These are phyloP conservation scores for Trichoderma guizhouense DNA, from an alignment of 2,329 filamentous ascomycete genomes.

Conservation along the genomic window DNA sequence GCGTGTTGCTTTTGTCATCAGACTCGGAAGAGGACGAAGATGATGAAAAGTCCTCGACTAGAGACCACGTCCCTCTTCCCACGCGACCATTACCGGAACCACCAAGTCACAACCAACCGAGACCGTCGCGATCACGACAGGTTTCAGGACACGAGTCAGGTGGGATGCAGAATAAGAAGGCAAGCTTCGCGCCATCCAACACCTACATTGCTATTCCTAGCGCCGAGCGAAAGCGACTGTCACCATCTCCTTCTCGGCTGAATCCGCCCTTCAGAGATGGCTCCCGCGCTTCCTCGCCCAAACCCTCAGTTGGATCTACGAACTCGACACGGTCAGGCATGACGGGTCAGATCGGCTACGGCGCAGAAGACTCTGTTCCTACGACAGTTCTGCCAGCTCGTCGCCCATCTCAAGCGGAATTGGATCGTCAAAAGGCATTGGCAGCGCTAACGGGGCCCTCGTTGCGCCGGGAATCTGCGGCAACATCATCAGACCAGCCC, in stretches of 20 bases:
- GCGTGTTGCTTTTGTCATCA: slow-evolving; percentile 55
- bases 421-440: slow-evolving; percentile 22
- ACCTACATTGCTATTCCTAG: slow-evolving; percentile 43
- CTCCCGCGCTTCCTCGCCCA: slow-evolving; percentile 26
- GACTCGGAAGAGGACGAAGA: slow-evolving; percentile 54
- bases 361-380: slow-evolving; percentile 39
- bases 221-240: slow-evolving; percentile 22
- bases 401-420: slow-evolving; percentile 23
- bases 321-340: slow-evolving; percentile 36
- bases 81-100: slow-evolving; percentile 26
- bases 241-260: slow-evolving; percentile 20
- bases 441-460: background rate
- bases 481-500: slow-evolving; percentile 27
- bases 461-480: slow-evolving; percentile 23
- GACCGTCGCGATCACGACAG: slow-evolving; percentile 25
- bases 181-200: slow-evolving; percentile 40
- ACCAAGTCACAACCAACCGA: slow-evolving; percentile 7
- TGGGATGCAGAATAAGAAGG: slow-evolving; percentile 34
- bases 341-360: slow-evolving; percentile 32
- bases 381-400: slow-evolving; percentile 37
- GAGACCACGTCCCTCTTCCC: slow-evolving; percentile 26
- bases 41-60: slow-evolving; percentile 21
- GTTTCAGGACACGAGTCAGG: slow-evolving; percentile 21
- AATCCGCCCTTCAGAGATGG: slow-evolving; percentile 17
- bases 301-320: slow-evolving; percentile 37